A percentile compares a stretch with the other conserved stretches of the same genome.
phyloP scores from a whole-genome alignment of 2,329 filamentous ascomycete genomes.

The Verticillium longisporum region DNA sequence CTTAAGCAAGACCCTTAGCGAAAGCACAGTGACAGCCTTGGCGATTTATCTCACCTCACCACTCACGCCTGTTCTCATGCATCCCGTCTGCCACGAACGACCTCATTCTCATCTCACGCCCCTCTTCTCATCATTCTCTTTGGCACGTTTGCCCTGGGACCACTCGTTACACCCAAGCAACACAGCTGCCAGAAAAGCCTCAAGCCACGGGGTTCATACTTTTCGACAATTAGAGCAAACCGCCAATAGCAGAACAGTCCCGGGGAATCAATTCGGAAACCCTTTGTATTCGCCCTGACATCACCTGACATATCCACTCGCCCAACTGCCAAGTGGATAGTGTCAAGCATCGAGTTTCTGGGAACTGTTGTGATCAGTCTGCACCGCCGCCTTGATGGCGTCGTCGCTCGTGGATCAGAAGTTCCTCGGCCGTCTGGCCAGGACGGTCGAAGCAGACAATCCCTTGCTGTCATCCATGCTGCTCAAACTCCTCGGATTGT shows the following conservation, averaged over 20 bases:
- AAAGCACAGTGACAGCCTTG: neutral
- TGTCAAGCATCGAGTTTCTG: neutral
- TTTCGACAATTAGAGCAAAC: neutral
- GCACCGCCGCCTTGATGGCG: constrained; percentile 59
- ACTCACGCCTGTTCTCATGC: neutral
- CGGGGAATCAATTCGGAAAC: neutral
- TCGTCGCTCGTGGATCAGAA: constrained; percentile 97
- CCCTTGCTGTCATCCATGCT: constrained; percentile 74
- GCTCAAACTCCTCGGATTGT: constrained; percentile 86
- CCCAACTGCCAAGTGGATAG: neutral
- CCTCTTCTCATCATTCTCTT: neutral
- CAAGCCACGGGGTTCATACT: neutral
- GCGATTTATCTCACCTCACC: neutral
- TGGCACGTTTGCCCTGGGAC: neutral
- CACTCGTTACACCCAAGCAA: neutral
- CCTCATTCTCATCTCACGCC: neutral
- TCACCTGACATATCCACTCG: neutral
- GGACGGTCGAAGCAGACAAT: constrained; percentile 69
- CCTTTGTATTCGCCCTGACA: neutral
- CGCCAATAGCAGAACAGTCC: neutral
- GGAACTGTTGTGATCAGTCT: neutral
- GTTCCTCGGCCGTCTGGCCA: constrained; percentile 84
- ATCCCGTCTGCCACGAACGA: neutral
- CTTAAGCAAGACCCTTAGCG: neutral
- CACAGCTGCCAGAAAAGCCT: neutral